These are phyloP conservation scores for Saposhnikovia divaricata DNA, from an alignment of 129 eudicot genomes.

Conservation along the genomic window DNA sequence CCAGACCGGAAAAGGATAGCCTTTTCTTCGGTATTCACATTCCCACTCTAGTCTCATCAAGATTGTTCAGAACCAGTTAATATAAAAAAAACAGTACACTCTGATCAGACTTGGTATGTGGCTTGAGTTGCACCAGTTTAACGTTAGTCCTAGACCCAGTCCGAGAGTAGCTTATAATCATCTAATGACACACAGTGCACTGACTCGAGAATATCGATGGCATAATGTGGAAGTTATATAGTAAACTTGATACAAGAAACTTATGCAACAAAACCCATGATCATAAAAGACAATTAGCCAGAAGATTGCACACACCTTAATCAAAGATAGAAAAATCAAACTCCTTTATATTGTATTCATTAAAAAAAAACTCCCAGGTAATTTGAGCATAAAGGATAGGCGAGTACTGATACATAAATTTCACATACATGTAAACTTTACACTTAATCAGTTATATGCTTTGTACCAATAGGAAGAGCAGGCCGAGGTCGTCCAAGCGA, in stretches of 20 bases:
- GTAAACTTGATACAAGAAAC: no score
- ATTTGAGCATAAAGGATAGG: not conserved
- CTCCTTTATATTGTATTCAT: not conserved
- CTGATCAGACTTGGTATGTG: not conserved
- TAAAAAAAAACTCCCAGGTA: not conserved
- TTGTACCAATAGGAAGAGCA: slow-evolving; percentile 50
- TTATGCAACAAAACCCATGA: not conserved
- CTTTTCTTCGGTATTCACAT: not conserved
- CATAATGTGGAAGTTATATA: not conserved
- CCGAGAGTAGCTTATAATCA: not conserved
- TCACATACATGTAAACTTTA: not conserved
- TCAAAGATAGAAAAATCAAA: not conserved
- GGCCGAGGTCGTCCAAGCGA: slow-evolving; percentile 92
- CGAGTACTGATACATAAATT: not conserved
- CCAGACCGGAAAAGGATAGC: not conserved
- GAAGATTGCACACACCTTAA: not conserved
- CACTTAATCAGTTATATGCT: not conserved
- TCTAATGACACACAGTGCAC: not conserved
- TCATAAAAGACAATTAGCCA: not conserved
- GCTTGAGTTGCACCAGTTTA: not conserved
- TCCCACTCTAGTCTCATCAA: not conserved
- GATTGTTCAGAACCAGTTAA: not conserved
- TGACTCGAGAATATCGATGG: not conserved
- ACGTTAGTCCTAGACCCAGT: not conserved
- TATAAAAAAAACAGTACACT: not conserved